These are phyloP conservation scores for Bruguiera gymnorhiza DNA, from an alignment of 345 rosid species.

Conservation along the genomic window DNA sequence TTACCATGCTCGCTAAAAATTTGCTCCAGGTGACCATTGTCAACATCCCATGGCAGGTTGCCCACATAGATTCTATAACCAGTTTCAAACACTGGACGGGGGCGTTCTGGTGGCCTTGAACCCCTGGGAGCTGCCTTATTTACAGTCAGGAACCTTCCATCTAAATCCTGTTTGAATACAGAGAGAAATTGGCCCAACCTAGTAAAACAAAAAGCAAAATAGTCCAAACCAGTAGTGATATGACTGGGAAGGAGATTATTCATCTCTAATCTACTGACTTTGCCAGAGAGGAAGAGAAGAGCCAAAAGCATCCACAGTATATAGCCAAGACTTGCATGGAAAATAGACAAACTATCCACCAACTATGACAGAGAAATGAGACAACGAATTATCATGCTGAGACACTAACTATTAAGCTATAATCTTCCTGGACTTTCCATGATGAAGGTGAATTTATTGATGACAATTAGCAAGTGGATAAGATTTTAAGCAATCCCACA, in stretches of 20 bases:
- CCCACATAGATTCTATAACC: conserved; percentile 70
- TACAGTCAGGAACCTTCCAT: conserved; percentile 74
- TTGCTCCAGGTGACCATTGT: conserved; percentile 68
- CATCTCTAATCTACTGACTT: background rate
- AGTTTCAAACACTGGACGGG: conserved; percentile 50
- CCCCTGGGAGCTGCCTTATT: conserved; percentile 90
- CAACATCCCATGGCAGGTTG: conserved; percentile 84
- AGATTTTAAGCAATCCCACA: too few relatives aligned
- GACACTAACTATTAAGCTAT: too few relatives aligned
- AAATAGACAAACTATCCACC: too few relatives aligned
- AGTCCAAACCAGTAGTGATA: background rate
- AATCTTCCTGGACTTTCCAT: too few relatives aligned
- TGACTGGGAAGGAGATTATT: background rate
- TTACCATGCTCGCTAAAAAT: conserved; percentile 86
- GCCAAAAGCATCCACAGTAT: too few relatives aligned
- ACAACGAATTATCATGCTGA: too few relatives aligned
- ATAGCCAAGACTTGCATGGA: too few relatives aligned
- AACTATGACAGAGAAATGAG: too few relatives aligned
- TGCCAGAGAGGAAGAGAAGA: background rate
- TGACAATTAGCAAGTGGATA: too few relatives aligned
- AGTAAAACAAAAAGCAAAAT: background rate
- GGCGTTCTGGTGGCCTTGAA: conserved; percentile 54
- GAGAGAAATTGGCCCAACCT: background rate
- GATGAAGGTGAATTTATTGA: too few relatives aligned
- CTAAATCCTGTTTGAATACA: conserved; percentile 48